Conservation (phyloP, 176 grass and related monocot species). For the Avena eriantha region DNA sequence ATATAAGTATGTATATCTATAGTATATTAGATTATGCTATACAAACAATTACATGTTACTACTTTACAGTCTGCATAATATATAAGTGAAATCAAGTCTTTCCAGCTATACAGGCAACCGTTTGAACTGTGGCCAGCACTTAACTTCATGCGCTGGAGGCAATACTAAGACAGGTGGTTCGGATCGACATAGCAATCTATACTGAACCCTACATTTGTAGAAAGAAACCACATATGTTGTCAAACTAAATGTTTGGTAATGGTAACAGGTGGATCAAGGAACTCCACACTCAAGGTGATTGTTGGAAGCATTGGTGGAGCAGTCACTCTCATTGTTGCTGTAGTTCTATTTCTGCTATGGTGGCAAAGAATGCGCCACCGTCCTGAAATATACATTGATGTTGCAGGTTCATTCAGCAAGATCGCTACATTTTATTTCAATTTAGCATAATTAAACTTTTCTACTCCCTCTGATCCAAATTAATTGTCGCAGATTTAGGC, state of each 20-base stretch:
- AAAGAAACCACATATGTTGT: not conserved
- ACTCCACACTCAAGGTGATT: slow-evolving; percentile 45
- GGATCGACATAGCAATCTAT: slow-evolving; percentile 5
- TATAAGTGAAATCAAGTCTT: slow-evolving; percentile 29
- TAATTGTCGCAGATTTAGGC: too few relatives aligned
- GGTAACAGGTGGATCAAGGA: slow-evolving; percentile 56
- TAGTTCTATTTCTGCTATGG: slow-evolving; percentile 63
- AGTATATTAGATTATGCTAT: slow-evolving; percentile 23
- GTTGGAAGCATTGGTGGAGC: slow-evolving; percentile 63
- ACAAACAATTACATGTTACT: not conserved
- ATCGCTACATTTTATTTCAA: not conserved
- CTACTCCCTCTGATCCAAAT: too few relatives aligned
- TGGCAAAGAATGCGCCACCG: slow-evolving; percentile 51
- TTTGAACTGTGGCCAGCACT: slow-evolving; percentile 69
- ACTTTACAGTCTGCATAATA: slow-evolving; percentile 4
- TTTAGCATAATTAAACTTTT: not conserved
- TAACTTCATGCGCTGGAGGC: slow-evolving; percentile 34
- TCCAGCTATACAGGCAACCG: slow-evolving; percentile 73
- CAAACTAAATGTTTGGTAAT: slow-evolving; percentile 42
- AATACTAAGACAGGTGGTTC: slow-evolving; percentile 37
- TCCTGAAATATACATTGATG: slow-evolving; percentile 76
- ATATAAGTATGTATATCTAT: slow-evolving; percentile 71
- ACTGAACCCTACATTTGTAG: slow-evolving; percentile 22
- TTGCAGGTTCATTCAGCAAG: slow-evolving; percentile 64
- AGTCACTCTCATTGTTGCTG: slow-evolving; percentile 39